Evolutionary conservation across 2,329 filamentous ascomycete species (phyloP).

Genomic region (Ceratocystiopsis minuta): DNA sequence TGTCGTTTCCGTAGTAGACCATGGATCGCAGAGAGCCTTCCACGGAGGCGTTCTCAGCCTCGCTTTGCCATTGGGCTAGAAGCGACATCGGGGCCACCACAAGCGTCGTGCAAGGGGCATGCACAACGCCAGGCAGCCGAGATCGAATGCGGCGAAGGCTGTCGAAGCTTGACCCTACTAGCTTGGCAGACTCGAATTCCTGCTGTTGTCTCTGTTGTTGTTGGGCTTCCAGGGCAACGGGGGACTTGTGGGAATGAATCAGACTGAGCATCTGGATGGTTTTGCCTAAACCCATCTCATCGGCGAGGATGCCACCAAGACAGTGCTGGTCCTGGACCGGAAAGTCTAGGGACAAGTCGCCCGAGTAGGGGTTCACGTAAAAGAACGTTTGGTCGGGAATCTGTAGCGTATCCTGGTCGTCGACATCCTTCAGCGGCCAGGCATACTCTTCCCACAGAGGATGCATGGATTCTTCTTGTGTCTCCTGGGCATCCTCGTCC

Average conservation of each 20-base stretch:
- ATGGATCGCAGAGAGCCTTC: conserved; percentile 66
- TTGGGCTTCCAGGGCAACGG: conserved; percentile 25
- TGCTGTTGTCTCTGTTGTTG: conserved; percentile 10
- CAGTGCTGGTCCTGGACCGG: conserved; percentile 90
- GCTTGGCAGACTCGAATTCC: conserved; percentile 7
- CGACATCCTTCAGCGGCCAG: conserved; percentile 76
- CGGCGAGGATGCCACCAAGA: conserved; percentile 78
- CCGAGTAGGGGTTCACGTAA: conserved; percentile 94
- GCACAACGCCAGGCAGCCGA: conserved; percentile 29
- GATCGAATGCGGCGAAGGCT: conserved; percentile 27
- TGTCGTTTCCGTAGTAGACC: conserved; percentile 85
- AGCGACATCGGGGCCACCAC: conserved; percentile 96
- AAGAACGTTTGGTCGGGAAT: conserved; percentile 55
- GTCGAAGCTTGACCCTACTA: conserved; percentile 28
- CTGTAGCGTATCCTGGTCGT: conserved; percentile 55
- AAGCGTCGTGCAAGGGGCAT: conserved; percentile 74
- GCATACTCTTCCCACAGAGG: conserved; percentile 91
- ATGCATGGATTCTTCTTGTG: conserved; percentile 63
- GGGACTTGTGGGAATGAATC: conserved; percentile 63
- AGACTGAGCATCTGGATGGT: conserved; percentile 97
- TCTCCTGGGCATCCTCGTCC: conserved; percentile 35
- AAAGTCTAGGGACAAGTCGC: conserved; percentile 80
- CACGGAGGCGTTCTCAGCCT: conserved; percentile 78
- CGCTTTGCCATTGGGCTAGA: conserved; percentile 91
- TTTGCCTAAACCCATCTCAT: conserved; percentile 96